phyloP scores from a whole-genome alignment of 345 rosid genomes.

The Erodium maritimum region DNA sequence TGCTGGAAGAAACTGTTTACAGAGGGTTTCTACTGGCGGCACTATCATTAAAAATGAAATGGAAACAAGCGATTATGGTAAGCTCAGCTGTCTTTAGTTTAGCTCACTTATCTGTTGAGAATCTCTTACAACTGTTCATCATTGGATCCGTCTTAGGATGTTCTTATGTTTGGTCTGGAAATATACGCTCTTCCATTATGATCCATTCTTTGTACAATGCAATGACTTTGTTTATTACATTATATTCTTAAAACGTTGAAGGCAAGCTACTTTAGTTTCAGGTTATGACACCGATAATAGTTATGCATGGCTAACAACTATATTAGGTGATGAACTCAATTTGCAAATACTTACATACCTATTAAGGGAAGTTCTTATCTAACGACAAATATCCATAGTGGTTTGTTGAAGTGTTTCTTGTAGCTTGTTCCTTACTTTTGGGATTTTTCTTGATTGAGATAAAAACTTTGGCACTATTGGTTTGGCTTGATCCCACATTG shows the following conservation, averaged over 20 bases:
- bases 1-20: constrained; percentile 67
- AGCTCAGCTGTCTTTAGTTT: constrained; percentile 66
- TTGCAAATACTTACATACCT: neutral
- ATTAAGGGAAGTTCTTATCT: neutral
- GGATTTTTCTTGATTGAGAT: too few relatives aligned
- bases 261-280: neutral
- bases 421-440: too few relatives aligned
- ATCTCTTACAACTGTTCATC: constrained; percentile 47
- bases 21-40: constrained; percentile 66
- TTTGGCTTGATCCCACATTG: too few relatives aligned
- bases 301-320: too few relatives aligned
- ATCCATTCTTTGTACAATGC: constrained; percentile 76
- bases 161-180: constrained; percentile 71
- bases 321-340: neutral
- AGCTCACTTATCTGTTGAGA: constrained; percentile 66
- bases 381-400: too few relatives aligned
- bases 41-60: constrained; percentile 42
- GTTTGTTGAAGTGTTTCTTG: too few relatives aligned
- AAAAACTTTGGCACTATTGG: too few relatives aligned
- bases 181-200: constrained; percentile 43
- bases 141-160: constrained; percentile 61
- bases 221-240: constrained; percentile 33
- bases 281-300: too few relatives aligned
- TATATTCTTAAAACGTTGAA: constrained; percentile 12
- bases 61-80: constrained; percentile 42